Evolutionary conservation across 2,329 filamentous ascomycete genomes (phyloP).

Genomic region (Hypocrella siamensis): DNA sequence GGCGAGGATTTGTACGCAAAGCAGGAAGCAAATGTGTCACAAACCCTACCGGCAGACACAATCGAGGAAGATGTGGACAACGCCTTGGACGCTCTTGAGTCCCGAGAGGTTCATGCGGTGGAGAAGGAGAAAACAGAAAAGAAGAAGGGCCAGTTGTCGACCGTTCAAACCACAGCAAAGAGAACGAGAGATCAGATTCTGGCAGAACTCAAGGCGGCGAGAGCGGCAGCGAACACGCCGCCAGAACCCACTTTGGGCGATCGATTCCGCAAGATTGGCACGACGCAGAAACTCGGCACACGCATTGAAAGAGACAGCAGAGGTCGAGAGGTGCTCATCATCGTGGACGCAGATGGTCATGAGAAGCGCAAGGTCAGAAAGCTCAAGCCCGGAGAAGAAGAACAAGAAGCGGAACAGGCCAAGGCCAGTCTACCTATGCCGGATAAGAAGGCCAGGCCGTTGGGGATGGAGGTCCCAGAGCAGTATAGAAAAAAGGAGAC

Average conservation of each 20-base stretch:
- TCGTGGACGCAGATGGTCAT: conserved; percentile 49
- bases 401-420: conserved; percentile 19
- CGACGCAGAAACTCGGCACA: conserved; percentile 33
- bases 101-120: conserved; percentile 36
- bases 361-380: conserved; percentile 51
- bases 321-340: conserved; percentile 48
- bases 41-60: conserved; percentile 14
- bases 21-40: conserved; percentile 7
- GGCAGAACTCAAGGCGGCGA: conserved; percentile 48
- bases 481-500: conserved; percentile 32
- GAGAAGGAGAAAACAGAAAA: conserved; percentile 32
- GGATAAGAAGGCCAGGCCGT: conserved; percentile 37
- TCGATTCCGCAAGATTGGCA: conserved; percentile 50
- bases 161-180: conserved; percentile 40
- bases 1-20: conserved; percentile 51
- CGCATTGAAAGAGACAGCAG: conserved; percentile 45
- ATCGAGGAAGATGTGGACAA: conserved; percentile 37
- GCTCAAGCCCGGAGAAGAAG: conserved; percentile 22
- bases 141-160: conserved; percentile 47
- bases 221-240: conserved; percentile 41
- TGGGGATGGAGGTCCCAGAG: conserved; percentile 53
- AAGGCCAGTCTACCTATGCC: conserved; percentile 31
- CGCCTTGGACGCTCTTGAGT: conserved; percentile 44
- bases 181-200: conserved; percentile 50
- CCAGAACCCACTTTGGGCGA: conserved; percentile 36